Evolutionary conservation across 2,329 filamentous ascomycete species (phyloP).

Genomic region (Beauveria sp.): DNA sequence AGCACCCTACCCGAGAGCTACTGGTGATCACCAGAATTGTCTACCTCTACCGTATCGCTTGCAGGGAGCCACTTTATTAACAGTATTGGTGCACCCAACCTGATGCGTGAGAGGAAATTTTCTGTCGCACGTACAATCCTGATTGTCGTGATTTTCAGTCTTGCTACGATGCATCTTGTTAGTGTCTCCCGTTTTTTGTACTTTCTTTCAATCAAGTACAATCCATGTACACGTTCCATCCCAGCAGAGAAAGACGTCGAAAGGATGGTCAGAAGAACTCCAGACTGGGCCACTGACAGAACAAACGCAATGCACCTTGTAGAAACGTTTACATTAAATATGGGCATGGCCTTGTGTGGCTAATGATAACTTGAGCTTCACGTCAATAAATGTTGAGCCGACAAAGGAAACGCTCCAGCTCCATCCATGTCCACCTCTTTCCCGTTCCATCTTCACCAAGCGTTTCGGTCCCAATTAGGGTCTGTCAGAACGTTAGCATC

Average conservation of each 20-base stretch:
- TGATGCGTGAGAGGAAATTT: not conserved
- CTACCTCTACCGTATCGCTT: not conserved
- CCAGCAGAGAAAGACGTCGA: too few species aligned
- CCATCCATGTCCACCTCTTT: not conserved
- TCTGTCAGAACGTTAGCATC: constrained; percentile 37
- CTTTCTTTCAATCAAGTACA: too few species aligned
- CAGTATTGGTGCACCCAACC: not conserved
- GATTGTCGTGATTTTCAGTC: not conserved
- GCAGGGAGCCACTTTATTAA: not conserved
- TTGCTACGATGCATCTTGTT: too few species aligned
- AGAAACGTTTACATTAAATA: not conserved
- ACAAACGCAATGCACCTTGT: not conserved
- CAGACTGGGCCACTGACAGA: too few species aligned
- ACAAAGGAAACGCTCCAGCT: not conserved
- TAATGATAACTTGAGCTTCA: not conserved
- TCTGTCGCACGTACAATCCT: not conserved
- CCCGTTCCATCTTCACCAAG: constrained; percentile 51
- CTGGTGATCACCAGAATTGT: not conserved
- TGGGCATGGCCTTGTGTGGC: not conserved
- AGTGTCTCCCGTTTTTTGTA: too few species aligned
- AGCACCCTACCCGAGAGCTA: not conserved
- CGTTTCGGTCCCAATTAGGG: constrained; percentile 85
- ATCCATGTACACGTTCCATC: too few species aligned
- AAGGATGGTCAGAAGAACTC: not conserved
- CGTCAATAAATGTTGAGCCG: not conserved